Evolutionary conservation across 2,329 filamentous ascomycete species (phyloP), one percentile per base, ranked within the genome.

Genomic region (Xylariaceae sp.): DNA sequence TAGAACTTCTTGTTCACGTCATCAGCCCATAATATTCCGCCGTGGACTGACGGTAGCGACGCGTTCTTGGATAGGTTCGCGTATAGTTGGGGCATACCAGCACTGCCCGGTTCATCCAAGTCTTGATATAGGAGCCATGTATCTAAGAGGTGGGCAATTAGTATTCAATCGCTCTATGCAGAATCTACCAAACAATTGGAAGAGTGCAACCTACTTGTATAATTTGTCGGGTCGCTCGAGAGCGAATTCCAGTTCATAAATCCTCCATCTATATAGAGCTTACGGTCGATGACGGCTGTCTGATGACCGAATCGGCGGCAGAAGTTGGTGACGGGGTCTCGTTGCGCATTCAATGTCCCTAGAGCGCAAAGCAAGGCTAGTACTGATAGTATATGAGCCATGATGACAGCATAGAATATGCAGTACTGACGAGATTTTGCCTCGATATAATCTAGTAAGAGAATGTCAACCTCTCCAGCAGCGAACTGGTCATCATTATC

Each of bases 201-300:
- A n/a, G n/a, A n/a, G n/a, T n/a, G n/a, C n/a, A n/a, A n/a, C 80
- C 50, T 72, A 85, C 83, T 86, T 16, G 82, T 79, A 60, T 81
- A 79, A 58, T 85, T 85, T 13, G 69, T 66, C 1, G 75, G 72
- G 59, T 78, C 76, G 35, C 75, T 68, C 2, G 75, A 66, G 16
- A 81, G 69, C 2, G 80, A 75, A 59, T 76, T 80, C 70, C 79
- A 85, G 61, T 82, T 79, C 23, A 86, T 65, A 48, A 81, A 71
- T 4, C 84, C 84, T 30, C 84, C 84, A 62, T 87, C 83, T 46
- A 87, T 82, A 64, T 83, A 87, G 16, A 88, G 70, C 57, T 76
- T 79, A 35, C 77, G 69, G 64, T 85, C 82, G 39, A 88, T 75
- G 8, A 85, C 73, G 6, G 84, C 76, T 6, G 82, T 82, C 65